These are phyloP conservation scores for Ogataea kodamae DNA, from an alignment of 805 yeast species.

Conservation along the genomic window DNA sequence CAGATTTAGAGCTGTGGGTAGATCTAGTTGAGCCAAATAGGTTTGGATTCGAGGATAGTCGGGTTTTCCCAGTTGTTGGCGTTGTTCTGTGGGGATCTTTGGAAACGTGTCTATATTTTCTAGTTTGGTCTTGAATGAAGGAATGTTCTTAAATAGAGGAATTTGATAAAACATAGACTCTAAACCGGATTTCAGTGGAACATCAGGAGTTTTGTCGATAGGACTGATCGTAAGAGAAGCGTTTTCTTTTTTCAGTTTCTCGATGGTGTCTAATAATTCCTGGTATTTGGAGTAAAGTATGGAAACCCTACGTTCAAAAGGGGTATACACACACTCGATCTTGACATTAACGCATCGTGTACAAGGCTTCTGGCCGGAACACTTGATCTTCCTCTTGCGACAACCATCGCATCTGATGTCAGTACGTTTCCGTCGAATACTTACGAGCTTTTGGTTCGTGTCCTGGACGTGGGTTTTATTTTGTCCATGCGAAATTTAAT, in stretches of 20 bases:
- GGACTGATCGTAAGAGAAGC: conserved; percentile 1
- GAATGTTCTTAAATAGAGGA: conserved; percentile 2
- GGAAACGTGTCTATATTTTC: conserved; percentile 3
- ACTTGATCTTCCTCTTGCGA: conserved; percentile 22
- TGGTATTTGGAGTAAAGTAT: conserved; percentile 20
- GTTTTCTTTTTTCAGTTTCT: conserved; percentile 12
- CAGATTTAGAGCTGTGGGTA: conserved; percentile 16
- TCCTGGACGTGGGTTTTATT: neutral
- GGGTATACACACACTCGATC: conserved; percentile 21
- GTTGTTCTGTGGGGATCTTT: neutral
- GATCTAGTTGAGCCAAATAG: conserved; percentile 12
- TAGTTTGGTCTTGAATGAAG: conserved; percentile 4
- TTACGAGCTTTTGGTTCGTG: conserved; percentile 7
- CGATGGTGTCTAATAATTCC: conserved; percentile 20
- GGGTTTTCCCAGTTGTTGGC: conserved; percentile 3
- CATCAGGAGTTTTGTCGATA: neutral
- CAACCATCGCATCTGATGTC: conserved; percentile 21
- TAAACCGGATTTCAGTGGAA: too few species aligned
- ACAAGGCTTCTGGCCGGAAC: conserved; percentile 29
- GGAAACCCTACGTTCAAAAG: conserved; percentile 23
- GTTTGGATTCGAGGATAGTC: conserved; percentile 7
- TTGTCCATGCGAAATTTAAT: conserved; percentile 2
- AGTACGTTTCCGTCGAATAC: neutral
- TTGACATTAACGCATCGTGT: conserved; percentile 13
- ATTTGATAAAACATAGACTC: too few species aligned